Conservation (phyloP, 495 filamentous ascomycete genomes). For the Daldinia caldariorum region DNA sequence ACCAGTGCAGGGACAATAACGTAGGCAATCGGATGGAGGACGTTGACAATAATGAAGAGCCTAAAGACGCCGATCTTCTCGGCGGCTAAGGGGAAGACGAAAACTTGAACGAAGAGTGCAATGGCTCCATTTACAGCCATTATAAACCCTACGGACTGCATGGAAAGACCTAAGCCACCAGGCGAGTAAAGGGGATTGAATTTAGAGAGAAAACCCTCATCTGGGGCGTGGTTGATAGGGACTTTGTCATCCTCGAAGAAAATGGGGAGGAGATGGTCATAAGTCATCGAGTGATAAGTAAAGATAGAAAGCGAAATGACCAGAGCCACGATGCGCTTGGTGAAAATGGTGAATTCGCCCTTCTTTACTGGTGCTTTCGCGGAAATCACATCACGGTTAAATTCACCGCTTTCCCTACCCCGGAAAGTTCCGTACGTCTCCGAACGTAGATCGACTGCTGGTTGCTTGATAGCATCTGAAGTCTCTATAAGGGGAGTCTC, state of each 20-base stretch:
- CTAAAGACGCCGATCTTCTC: constrained; percentile 77
- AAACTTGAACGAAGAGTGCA: constrained; percentile 78
- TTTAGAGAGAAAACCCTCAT: constrained; percentile 27
- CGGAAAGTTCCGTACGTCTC: constrained; percentile 86
- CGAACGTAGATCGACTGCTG: constrained; percentile 73
- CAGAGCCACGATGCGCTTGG: constrained; percentile 72
- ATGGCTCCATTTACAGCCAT: constrained; percentile 83
- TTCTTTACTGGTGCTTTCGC: constrained; percentile 47
- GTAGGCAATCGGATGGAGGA: constrained; percentile 80
- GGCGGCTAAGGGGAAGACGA: constrained; percentile 77
- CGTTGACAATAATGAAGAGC: constrained; percentile 75
- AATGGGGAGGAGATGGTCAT: constrained; percentile 84
- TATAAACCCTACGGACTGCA: constrained; percentile 77
- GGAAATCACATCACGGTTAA: constrained; percentile 51
- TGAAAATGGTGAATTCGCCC: constrained; percentile 64
- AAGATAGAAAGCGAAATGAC: constrained; percentile 80
- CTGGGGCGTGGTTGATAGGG: constrained; percentile 28
- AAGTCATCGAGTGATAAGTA: constrained; percentile 89
- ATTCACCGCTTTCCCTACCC: constrained; percentile 62
- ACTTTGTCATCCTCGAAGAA: constrained; percentile 77
- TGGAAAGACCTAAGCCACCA: constrained; percentile 78
- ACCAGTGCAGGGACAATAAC: constrained; percentile 76
- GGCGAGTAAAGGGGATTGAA: constrained; percentile 66
- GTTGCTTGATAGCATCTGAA: constrained; percentile 73
- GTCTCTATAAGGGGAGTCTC: constrained; percentile 78